Conservation (phyloP, 768 basidiomycete genomes). For the Pisolithus marmoratus region DNA sequence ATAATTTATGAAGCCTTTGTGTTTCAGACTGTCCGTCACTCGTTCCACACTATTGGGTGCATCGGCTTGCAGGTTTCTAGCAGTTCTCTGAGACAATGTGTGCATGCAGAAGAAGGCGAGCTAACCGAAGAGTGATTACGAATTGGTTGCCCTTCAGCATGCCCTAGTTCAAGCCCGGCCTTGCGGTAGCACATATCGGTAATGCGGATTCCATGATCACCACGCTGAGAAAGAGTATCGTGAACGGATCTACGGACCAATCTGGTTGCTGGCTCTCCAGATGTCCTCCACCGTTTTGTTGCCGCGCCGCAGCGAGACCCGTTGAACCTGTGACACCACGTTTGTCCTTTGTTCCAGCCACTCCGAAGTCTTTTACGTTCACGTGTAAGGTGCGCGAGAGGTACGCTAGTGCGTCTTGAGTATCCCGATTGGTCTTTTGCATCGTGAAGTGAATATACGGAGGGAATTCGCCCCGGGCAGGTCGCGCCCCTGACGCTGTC, state of each 20-base stretch:
- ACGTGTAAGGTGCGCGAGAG: conserved; percentile 75
- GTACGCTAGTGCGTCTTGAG: conserved; percentile 85
- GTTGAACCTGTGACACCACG: conserved; percentile 93
- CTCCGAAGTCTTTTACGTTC: conserved; percentile 73
- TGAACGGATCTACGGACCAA: conserved; percentile 51
- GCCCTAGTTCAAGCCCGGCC: conserved; percentile 79
- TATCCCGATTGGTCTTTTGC: conserved; percentile 97
- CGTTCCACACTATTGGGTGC: conserved; percentile 66
- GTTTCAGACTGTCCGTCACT: conserved; percentile 71
- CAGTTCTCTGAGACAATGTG: neutral
- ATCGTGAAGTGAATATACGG: conserved; percentile 95
- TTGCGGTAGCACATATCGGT: conserved; percentile 85
- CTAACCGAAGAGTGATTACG: conserved; percentile 84
- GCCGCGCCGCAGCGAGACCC: conserved; percentile 76
- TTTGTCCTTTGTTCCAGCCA: conserved; percentile 98
- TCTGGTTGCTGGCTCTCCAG: conserved; percentile 76
- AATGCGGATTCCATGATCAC: conserved; percentile 85
- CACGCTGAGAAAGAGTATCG: conserved; percentile 63
- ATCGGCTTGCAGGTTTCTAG: conserved; percentile 80
- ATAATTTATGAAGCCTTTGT: conserved; percentile 94
- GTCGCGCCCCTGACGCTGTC: conserved; percentile 33
- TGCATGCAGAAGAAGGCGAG: conserved; percentile 11
- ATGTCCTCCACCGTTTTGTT: conserved; percentile 75
- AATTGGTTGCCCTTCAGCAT: conserved; percentile 97
- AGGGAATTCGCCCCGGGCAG: conserved; percentile 61